Evolutionary conservation across 78 protist genomes (phyloP), one percentile per base, ranked within the genome.

Genomic region (Monosiga brevicollis): DNA sequence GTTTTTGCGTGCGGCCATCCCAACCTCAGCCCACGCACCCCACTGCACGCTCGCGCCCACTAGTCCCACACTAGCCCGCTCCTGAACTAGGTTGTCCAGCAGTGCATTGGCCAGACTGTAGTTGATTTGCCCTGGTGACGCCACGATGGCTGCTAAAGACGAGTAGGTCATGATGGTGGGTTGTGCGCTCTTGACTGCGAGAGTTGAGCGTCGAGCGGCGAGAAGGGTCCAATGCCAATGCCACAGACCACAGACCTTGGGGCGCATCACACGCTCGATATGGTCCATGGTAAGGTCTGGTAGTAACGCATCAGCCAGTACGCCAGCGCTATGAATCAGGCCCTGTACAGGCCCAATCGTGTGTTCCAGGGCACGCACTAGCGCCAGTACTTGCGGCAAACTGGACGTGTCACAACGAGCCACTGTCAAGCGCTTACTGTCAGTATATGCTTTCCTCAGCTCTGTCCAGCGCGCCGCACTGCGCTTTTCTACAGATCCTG

Each of bases 1-100:
- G n/a, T n/a, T n/a, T n/a, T n/a, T n/a, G n/a, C n/a, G n/a, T n/a
- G n/a, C n/a, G n/a, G n/a, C n/a, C n/a, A n/a, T n/a, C n/a, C n/a
- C n/a, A n/a, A n/a, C n/a, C n/a, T n/a, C n/a, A n/a, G n/a, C n/a
- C 86, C 70, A 29, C 74, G 89, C 78, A 0, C 89, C 89, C 86
- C 85, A 82, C 15, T 74, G 55, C 42, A 81, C 29, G 49, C 81
- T 41, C 40, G 22, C 0, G 3, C 49, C 82, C 25, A 74, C 42
- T 36, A 62, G 41, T 1, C 89, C 89, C n/a, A 1, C 32, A 0
- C n/a, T 0, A 25, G 41, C 38, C 22, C 81, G 82, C 1, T 1
- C 24, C 23, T 0, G 1, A 0, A 80, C 81, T 23, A 82, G 86
- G 3, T 55, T 54, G 74, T 87, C 84, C 35, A 87, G 81, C 32